phyloP scores from a whole-genome alignment of 1,284 basidiomycete genomes.

The Schizophyllum amplum region DNA sequence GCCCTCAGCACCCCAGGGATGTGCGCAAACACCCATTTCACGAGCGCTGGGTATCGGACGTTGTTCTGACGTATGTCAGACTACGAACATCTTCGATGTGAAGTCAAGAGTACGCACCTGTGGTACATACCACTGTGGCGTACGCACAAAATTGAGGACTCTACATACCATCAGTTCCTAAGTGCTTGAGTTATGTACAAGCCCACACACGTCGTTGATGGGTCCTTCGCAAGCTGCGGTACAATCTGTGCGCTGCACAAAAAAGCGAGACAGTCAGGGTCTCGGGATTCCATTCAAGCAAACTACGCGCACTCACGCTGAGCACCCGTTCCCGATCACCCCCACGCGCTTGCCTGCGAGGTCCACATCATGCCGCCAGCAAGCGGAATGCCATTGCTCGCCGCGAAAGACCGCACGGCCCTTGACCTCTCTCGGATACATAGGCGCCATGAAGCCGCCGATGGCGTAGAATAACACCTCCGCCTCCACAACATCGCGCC shows the following conservation, averaged over 20 bases:
- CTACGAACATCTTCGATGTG: background rate
- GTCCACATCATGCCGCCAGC: constrained; percentile 34
- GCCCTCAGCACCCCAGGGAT: background rate
- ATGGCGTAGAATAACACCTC: constrained; percentile 37
- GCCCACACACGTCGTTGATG: background rate
- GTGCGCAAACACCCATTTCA: background rate
- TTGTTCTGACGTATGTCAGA: background rate
- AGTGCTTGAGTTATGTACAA: background rate
- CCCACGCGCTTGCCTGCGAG: constrained; percentile 35
- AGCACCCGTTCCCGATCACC: constrained; percentile 43
- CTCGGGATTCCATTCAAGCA: background rate
- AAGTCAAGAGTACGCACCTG: background rate
- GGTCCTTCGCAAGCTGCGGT: background rate
- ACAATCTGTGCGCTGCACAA: background rate
- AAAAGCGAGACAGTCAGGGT: background rate
- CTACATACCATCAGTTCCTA: background rate
- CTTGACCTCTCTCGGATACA: constrained; percentile 24
- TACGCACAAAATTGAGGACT: background rate
- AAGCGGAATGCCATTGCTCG: constrained; percentile 36
- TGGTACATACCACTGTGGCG: background rate
- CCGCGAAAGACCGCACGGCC: constrained; percentile 37
- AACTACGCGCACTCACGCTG: constrained; percentile 30
- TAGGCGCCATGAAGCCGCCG: constrained; percentile 32
- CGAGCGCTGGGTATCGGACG: background rate
- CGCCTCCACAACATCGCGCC: constrained; percentile 9